A percentile compares a stretch with the other conserved stretches of the same genome.
phyloP scores from a whole-genome alignment of 768 basidiomycete genomes.

The Leccinum disarticulatum region DNA sequence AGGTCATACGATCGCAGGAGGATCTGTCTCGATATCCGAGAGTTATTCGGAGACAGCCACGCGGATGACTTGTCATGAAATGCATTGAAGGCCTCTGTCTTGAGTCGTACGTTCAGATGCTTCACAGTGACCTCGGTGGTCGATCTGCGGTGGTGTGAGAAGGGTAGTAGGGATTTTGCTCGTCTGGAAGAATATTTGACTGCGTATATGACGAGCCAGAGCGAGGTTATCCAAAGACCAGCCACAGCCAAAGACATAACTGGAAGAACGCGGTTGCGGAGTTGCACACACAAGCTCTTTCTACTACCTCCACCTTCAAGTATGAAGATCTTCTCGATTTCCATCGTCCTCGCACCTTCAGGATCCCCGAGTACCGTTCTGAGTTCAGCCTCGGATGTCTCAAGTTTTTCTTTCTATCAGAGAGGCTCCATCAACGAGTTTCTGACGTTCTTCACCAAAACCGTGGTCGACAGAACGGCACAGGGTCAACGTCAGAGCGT shows the following conservation, averaged over 20 bases:
- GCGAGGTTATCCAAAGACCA: constrained; percentile 20
- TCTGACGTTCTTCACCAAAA: constrained; percentile 91
- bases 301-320: constrained; percentile 18
- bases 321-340: constrained; percentile 89
- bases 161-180: constrained; percentile 21
- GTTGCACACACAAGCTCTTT: constrained; percentile 6
- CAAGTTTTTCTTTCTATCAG: constrained; percentile 94
- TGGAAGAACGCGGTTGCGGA: background rate
- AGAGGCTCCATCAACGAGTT: constrained; percentile 86
- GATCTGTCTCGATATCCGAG: constrained; percentile 22
- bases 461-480: constrained; percentile 84
- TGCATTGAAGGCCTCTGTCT: constrained; percentile 51
- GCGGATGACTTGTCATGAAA: constrained; percentile 45
- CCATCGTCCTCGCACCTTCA: constrained; percentile 67
- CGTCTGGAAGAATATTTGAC: constrained; percentile 22
- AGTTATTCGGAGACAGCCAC: constrained; percentile 33
- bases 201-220: constrained; percentile 30
- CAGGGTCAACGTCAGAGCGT: constrained; percentile 91
- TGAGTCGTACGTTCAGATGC: constrained; percentile 36
- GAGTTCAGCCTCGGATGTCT: constrained; percentile 72
- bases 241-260: constrained; percentile 22
- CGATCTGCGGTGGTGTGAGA: constrained; percentile 21
- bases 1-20: constrained; percentile 47
- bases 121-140: constrained; percentile 25
- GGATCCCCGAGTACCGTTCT: constrained; percentile 65